Conservation (phyloP, 495 filamentous ascomycete species). For the Chaetomidium leptoderma region DNA sequence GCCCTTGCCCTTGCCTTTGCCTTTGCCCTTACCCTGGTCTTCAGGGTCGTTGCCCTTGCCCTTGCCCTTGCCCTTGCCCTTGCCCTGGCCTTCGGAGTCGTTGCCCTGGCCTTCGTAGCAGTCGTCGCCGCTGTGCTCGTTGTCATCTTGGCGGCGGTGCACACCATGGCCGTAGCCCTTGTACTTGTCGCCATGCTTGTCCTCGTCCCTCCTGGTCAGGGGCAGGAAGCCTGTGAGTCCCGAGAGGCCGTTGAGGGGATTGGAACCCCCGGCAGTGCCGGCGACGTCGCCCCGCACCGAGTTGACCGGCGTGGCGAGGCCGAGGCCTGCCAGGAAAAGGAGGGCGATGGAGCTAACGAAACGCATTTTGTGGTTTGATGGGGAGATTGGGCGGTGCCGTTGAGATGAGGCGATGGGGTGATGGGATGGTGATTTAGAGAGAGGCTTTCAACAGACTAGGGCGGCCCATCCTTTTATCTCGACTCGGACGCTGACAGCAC, state of each 20-base stretch:
- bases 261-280: neutral
- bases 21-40: neutral
- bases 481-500: neutral
- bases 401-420: too few relatives aligned
- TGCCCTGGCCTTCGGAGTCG: neutral
- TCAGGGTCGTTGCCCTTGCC: neutral
- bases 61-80: neutral
- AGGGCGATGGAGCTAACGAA: slow-evolving; percentile 15
- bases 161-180: neutral
- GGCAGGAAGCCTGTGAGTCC: neutral
- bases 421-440: neutral
- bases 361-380: slow-evolving; percentile 9
- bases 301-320: slow-evolving; percentile 1
- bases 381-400: neutral
- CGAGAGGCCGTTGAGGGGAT: neutral
- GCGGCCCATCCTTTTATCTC: neutral
- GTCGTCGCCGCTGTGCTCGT: neutral
- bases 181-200: neutral
- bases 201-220: too few relatives aligned
- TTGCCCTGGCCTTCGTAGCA: neutral
- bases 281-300: neutral
- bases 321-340: slow-evolving; percentile 14
- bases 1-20: neutral
- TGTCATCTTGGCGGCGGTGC: too few relatives aligned
- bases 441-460: neutral